phyloP scores from a whole-genome alignment of 225 moss, liverwort and hornwort species.

The Physcomitrellopsis africana region DNA sequence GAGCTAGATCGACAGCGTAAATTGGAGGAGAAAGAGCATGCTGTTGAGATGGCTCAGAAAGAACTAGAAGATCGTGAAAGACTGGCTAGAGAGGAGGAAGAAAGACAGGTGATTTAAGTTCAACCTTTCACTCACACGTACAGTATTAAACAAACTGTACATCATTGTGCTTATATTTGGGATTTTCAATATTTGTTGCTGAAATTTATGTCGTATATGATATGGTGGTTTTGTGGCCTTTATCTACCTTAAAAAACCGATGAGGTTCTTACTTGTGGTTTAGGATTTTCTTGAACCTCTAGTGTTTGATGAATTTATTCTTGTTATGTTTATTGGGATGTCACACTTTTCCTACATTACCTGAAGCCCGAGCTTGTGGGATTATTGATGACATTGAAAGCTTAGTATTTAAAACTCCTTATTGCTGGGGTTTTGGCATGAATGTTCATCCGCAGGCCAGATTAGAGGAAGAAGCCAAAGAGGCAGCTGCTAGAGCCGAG shows the following conservation, averaged over 20 bases:
- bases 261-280: not conserved
- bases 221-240: constrained; percentile 12
- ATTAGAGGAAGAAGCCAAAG: constrained; percentile 86
- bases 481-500: constrained; percentile 72
- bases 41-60: constrained; percentile 89
- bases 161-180: not conserved
- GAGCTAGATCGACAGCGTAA: constrained; percentile 90
- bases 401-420: not conserved
- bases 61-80: constrained; percentile 94
- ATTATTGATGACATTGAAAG: not conserved
- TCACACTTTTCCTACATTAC: not conserved
- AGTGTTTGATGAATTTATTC: constrained; percentile 2
- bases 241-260: not conserved
- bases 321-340: constrained; percentile 10
- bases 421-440: constrained; percentile 17
- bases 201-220: constrained; percentile 6
- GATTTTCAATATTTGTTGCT: not conserved
- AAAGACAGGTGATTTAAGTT: constrained; percentile 64
- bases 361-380: constrained; percentile 8
- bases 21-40: constrained; percentile 94
- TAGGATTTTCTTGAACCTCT: constrained; percentile 12
- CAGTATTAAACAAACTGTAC: not conserved
- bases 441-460: constrained; percentile 43
- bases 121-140: constrained; percentile 9
- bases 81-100: constrained; percentile 81